Evolutionary conservation across 2,329 filamentous ascomycete species (phyloP), one percentile per base, ranked within the genome.

Genomic region (Xylariaceae sp.): DNA sequence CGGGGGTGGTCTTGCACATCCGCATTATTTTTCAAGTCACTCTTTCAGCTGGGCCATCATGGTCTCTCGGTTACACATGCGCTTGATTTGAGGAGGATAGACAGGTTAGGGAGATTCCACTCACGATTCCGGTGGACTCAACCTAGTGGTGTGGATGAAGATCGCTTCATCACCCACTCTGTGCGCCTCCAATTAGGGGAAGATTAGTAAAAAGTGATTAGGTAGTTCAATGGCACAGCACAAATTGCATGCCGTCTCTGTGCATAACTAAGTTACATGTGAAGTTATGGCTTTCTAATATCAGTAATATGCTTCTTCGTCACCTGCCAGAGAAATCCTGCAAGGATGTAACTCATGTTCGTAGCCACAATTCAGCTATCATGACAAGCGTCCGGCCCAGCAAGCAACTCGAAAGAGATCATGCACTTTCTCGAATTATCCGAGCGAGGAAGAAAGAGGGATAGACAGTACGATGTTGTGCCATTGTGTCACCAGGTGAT

Each of bases 91-190:
- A 49, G 38, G 45, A 49, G 49, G 57, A 54, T 57, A 53, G 54
- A 53, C 22, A 44, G 50, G 30, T 49, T 49, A 42, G 55, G 57
- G 53, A 51, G 58, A 62, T 63, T 57, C 39, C 61, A 64, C 61
- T 64, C 44, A 63, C 60, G 62, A 63, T 53, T 56, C 61, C 60
- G 62, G 60, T 62, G 59, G 57, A 58, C 63, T 44, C 39, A 44
- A 41, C 47, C 40, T 46, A 33, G 33, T n/a, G n/a, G 47, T 33
- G 36, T 49, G 41, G 54, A 51, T 50, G 41, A 39, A 48, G 31
- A 35, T 42, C 35, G 39, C 52, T 51, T 47, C 55, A 50, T 54
- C 47, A 31, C 46, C 44, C 47, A 48, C 50, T 50, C 51, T 56
- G 55, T n/a, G 27, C 48, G 32, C 44, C 45, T 51, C 53, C 49